These are phyloP conservation scores for Apiotrichum sp. DNA, from an alignment of 1,284 basidiomycete genomes.

Conservation along the genomic window DNA sequence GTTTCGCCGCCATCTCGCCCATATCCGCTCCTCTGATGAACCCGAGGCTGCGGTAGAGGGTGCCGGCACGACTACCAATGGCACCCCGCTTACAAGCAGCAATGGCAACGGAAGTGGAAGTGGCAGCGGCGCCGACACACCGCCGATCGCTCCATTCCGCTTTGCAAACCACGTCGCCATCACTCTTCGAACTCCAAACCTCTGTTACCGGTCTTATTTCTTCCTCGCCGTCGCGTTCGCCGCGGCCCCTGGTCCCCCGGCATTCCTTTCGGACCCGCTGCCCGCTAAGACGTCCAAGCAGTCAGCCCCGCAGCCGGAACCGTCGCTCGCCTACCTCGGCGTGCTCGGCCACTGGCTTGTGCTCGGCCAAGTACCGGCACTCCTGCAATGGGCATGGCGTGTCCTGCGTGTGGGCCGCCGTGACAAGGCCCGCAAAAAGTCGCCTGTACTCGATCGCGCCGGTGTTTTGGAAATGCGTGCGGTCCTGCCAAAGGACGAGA, in stretches of 20 bases:
- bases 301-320: slow-evolving; percentile 19
- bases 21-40: slow-evolving; percentile 61
- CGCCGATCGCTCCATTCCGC: slow-evolving; percentile 57
- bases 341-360: slow-evolving; percentile 38
- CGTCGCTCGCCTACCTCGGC: slow-evolving; percentile 33
- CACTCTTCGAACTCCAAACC: slow-evolving; percentile 82
- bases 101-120: slow-evolving; percentile 30
- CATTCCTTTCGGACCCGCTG: slow-evolving; percentile 34
- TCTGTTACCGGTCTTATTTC: slow-evolving; percentile 33
- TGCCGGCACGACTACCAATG: slow-evolving; percentile 31
- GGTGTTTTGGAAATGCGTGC: slow-evolving; percentile 39
- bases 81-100: slow-evolving; percentile 23
- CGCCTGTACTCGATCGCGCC: slow-evolving; percentile 25
- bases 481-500: slow-evolving; percentile 34
- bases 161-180: slow-evolving; percentile 87
- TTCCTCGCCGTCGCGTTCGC: slow-evolving; percentile 73
- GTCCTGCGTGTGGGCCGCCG: slow-evolving; percentile 17
- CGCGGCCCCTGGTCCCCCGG: slow-evolving; percentile 40
- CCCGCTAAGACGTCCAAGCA: slow-evolving; percentile 12
- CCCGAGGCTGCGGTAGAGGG: slow-evolving; percentile 44
- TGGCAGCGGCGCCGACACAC: slow-evolving; percentile 40
- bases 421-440: slow-evolving; percentile 38
- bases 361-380: slow-evolving; percentile 30
- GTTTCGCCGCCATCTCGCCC: slow-evolving; percentile 85
- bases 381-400: slow-evolving; percentile 34